Conservation (phyloP, 352 stramenopile genomes). For the Elongisporangium senticosum region DNA sequence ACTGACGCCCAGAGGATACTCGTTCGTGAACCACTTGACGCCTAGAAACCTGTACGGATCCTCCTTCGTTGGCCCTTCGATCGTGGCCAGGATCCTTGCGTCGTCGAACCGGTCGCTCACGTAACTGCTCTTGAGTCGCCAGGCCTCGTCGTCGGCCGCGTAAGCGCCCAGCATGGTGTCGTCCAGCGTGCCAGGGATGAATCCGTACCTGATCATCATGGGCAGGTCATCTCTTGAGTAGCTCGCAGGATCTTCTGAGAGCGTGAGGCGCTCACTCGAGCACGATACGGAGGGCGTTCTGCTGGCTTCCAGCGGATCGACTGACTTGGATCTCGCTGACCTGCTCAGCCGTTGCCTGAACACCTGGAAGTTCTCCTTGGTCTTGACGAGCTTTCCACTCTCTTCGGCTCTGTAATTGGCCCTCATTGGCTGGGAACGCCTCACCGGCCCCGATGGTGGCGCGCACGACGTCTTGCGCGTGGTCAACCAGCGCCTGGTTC, state of each 20-base stretch:
- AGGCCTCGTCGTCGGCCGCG: background rate
- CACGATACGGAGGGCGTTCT: too few relatives aligned
- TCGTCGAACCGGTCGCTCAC: slow-evolving; percentile 3
- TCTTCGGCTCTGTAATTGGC: slow-evolving; percentile 19
- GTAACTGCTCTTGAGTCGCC: background rate
- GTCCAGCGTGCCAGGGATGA: slow-evolving; percentile 34
- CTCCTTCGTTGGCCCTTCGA: background rate
- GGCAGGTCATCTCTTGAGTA: too few relatives aligned
- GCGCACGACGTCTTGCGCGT: slow-evolving; percentile 47
- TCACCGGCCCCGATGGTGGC: slow-evolving; percentile 51
- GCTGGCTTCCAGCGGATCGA: too few relatives aligned
- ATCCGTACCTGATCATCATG: slow-evolving; percentile 8
- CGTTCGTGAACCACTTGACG: slow-evolving; percentile 10
- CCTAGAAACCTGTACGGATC: slow-evolving; percentile 10
- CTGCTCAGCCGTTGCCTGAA: slow-evolving; percentile 13
- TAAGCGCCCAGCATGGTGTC: slow-evolving; percentile 33
- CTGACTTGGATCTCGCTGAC: too few relatives aligned
- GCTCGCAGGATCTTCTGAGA: too few relatives aligned
- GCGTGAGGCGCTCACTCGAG: too few relatives aligned
- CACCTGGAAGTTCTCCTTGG: slow-evolving; percentile 32
- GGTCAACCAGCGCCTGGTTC: slow-evolving; percentile 31
- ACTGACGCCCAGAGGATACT: background rate
- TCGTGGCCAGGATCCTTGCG: slow-evolving; percentile 1
- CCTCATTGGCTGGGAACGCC: slow-evolving; percentile 26
- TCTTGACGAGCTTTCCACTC: slow-evolving; percentile 32